Base-by-base conservation (phyloP, 306 rosid genomes). In the Bauhinia variegata region DNA sequence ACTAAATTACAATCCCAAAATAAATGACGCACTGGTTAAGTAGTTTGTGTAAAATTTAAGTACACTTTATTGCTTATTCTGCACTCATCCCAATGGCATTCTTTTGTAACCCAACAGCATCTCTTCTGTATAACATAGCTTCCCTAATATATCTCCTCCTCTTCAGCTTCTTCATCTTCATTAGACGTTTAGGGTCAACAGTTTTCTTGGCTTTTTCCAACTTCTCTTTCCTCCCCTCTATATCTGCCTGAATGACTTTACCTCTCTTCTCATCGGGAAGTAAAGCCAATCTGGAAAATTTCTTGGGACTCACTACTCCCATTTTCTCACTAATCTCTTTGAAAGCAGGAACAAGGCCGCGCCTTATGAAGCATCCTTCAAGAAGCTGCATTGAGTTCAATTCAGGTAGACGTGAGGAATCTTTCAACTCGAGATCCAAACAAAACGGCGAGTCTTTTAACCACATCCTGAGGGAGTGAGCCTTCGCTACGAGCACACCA, bases 391-490 rank as follows among this genome's bases (percentile, higher is more conserved):
- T 86, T 16, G 98, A 92, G 67, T 92, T 92, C 47, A 48, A 47
- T 44, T 84, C 71, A 5, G 96, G 96, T 68, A 87, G 88, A 43
- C 67, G 64, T 18, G 84, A 71, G 23, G 88, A 57, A 75, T 92
- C 91, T 81, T 87, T 89, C 79, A 92, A 76, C 87, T 92, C 98
- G 8, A 92, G 89, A 82, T 92, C 96, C 72, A 86, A 76, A 77
- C 98, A 92, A 67, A 92, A 92, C 2, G 96, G 89, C 47, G 98
- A 92, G 67, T 92, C 98, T 73, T 89, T 92, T 61, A 92, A 78
- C 98, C 98, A 92, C 98, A 89, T 87, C 60, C 96, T 75, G 38
- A 92, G 96, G 67, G 98, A 89, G 72, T 92, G 96, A 73, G 96
- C 96, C 85, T 92, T 89, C 0, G 98, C 98, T 46, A 92, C 73